Conservation (phyloP, 1,139 yeast genomes). For the Pichia terricola region DNA sequence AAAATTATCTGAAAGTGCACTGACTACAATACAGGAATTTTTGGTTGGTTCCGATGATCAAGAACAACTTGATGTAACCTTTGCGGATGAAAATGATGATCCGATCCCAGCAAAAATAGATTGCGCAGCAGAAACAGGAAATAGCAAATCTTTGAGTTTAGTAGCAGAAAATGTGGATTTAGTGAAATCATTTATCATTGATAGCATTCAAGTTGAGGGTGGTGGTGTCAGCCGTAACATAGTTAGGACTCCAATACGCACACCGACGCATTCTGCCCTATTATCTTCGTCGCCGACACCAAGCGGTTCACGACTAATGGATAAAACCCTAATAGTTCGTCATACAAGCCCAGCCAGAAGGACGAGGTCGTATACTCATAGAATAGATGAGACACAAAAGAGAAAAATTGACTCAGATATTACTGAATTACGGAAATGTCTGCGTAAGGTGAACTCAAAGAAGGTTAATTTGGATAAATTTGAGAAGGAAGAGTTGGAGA, state of each 20-base stretch:
- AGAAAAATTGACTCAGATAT: background rate
- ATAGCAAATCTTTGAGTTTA: background rate
- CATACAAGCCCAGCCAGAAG: background rate
- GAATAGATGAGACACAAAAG: background rate
- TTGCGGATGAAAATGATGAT: background rate
- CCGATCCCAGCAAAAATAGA: background rate
- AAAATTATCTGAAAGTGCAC: background rate
- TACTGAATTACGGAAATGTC: background rate
- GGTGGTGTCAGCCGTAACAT: background rate
- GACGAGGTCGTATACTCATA: background rate
- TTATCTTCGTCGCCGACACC: background rate
- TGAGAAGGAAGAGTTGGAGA: background rate
- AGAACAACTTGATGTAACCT: too few relatives aligned
- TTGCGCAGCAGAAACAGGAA: background rate
- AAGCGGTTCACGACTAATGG: too few relatives aligned
- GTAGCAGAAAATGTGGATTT: background rate
- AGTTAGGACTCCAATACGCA: background rate
- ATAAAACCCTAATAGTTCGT: background rate
- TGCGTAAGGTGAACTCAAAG: background rate
- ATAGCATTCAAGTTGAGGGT: conserved; percentile 6
- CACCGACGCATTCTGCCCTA: background rate
- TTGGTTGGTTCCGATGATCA: too few relatives aligned
- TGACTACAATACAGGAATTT: too few relatives aligned
- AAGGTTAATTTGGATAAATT: background rate
- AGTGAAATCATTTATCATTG: conserved; percentile 8